phyloP scores from a whole-genome alignment of 139 green algal species.

The Haematococcus lacustris region DNA sequence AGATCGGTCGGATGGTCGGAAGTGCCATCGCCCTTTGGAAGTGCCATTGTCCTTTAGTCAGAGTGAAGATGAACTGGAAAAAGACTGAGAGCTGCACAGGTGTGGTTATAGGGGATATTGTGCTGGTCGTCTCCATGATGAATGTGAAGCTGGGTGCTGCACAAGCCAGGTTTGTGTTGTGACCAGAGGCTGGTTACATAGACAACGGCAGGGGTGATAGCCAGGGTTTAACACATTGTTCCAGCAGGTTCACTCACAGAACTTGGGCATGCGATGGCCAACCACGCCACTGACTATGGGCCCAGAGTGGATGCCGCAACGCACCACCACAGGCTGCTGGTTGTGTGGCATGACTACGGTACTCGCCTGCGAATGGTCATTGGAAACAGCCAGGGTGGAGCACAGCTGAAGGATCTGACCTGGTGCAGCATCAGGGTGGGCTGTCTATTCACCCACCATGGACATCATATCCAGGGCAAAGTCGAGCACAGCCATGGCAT shows the following conservation, averaged over 20 bases:
- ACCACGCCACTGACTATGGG: constrained; percentile 6
- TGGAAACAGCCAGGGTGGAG: background rate
- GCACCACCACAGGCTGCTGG: constrained; percentile 10
- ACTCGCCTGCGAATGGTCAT: background rate
- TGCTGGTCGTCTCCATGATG: too few species aligned
- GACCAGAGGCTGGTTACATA: background rate
- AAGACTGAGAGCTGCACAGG: too few species aligned
- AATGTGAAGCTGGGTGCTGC: background rate
- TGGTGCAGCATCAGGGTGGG: background rate
- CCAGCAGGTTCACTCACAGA: background rate
- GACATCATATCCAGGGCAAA: background rate
- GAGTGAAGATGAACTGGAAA: too few species aligned
- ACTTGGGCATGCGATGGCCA: background rate
- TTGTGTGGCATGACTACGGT: constrained; percentile 12
- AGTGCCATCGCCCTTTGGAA: too few species aligned
- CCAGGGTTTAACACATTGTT: background rate
- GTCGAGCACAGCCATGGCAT: background rate
- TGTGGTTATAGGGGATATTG: too few species aligned
- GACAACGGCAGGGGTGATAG: background rate
- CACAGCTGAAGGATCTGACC: background rate
- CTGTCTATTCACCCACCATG: background rate
- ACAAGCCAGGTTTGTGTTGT: background rate
- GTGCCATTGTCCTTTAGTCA: too few species aligned
- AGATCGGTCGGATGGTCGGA: too few species aligned
- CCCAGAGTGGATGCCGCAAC: constrained; percentile 15